A percentile compares a stretch with the other conserved stretches of the same genome.
Conservation (phyloP, 179 eudicot genomes). For the Silene noctiflora region DNA sequence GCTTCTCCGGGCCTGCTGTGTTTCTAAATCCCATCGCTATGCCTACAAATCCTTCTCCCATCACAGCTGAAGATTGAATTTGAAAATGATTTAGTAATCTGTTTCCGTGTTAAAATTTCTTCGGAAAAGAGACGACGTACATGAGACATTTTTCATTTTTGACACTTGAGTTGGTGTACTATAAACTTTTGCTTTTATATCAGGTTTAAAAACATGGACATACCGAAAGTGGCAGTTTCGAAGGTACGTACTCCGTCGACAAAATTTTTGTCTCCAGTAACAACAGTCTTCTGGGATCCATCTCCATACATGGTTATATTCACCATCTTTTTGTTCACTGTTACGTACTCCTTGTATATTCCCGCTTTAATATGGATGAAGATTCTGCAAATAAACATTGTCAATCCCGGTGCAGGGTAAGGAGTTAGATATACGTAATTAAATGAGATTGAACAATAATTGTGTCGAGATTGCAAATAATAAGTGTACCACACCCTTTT, state of each 20-base stretch:
- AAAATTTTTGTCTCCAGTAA: constrained; percentile 64
- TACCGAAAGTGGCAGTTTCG: constrained; percentile 80
- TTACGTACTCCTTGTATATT: constrained; percentile 60
- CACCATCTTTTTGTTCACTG: constrained; percentile 50
- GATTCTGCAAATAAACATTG: constrained; percentile 36
- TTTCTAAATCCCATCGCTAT: constrained; percentile 64
- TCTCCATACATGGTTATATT: constrained; percentile 77
- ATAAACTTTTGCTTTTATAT: no score
- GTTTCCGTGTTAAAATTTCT: neutral
- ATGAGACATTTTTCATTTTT: no score
- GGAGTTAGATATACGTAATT: no score
- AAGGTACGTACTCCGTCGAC: constrained; percentile 57
- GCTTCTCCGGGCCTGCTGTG: constrained; percentile 70
- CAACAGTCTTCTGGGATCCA: constrained; percentile 68
- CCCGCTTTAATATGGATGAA: constrained; percentile 61
- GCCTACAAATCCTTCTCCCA: constrained; percentile 64
- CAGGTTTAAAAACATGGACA: neutral
- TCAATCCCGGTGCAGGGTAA: no score
- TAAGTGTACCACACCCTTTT: no score
- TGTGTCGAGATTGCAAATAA: no score
- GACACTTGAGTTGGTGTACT: no score
- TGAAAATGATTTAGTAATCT: neutral
- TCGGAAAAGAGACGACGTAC: neutral
- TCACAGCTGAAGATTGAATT: constrained; percentile 40
- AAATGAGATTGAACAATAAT: no score